Evolutionary conservation across 2,329 filamentous ascomycete species (phyloP), one percentile per base, ranked within the genome.

Genomic region (Helotiales sp.): DNA sequence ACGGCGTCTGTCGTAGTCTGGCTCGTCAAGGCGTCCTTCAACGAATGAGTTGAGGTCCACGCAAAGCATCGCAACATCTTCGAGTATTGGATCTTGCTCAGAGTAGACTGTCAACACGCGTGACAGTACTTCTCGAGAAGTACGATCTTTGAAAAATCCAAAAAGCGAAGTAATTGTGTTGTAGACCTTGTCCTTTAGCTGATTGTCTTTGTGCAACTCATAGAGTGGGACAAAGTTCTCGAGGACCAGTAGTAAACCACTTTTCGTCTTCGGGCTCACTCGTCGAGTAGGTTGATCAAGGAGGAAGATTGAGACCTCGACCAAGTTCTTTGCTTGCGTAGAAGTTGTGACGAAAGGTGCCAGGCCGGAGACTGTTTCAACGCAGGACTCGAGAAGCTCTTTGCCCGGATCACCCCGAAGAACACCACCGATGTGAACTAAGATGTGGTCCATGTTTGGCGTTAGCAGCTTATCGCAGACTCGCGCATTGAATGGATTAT

Each of bases 1-100:
- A 5, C 96, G 81, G 15, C 95, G 87, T 56, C 83, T 85, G 64
- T 96, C 90, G 69, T 96, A 97, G 73, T 98, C 90, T 1, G 92
- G 88, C 69, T 96, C 90, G 66, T 95, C 91, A 19, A 99, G 79
- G 44, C 86, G 86, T 25, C 81, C 83, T 47, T 79, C 77, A 1
- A 85, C 86, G 67, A 89, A 91, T 0, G 95, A 87, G 69, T 99
- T 98, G 54, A 99, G 79, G 60, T 90, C 87, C 27, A 82, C 76
- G 67, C 91, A 96, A 2, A 97, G 77, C 5, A 76, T 75, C 2
- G 91, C 88, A 57, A 91, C 80, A 53, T 85, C 80, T 24, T 76
- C 70, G 0, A 93, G 76, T 0, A 81, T 79, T 4, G 80, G 65
- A 58, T 91, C 85, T 46, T 84, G 83, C 7, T 80, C 75, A 1